phyloP scores from a whole-genome alignment of 768 basidiomycete genomes.

The Serendipita sp. region DNA sequence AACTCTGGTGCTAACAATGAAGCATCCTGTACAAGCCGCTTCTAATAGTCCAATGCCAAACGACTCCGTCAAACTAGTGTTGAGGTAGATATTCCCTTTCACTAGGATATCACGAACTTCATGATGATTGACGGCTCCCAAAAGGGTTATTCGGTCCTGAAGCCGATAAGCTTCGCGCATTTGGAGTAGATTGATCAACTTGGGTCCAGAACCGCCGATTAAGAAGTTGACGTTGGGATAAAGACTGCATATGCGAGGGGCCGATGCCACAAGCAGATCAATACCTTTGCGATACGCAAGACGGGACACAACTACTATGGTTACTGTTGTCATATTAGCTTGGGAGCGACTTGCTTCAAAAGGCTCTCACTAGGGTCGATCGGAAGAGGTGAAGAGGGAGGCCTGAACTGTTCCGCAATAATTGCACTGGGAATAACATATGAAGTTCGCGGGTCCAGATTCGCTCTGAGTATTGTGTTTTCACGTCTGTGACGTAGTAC shows the following conservation, averaged over 20 bases:
- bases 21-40: slow-evolving; percentile 86
- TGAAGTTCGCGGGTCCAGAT: slow-evolving; percentile 37
- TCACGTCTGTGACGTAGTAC: slow-evolving; percentile 51
- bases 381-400: slow-evolving; percentile 28
- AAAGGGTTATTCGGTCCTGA: slow-evolving; percentile 80
- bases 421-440: slow-evolving; percentile 93
- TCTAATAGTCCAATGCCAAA: slow-evolving; percentile 97
- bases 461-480: slow-evolving; percentile 81
- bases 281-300: slow-evolving; percentile 93
- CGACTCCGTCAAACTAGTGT: slow-evolving; percentile 87
- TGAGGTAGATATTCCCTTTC: slow-evolving; percentile 81
- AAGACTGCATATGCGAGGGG: slow-evolving; percentile 69
- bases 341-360: no score
- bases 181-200: slow-evolving; percentile 84
- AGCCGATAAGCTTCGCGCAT: slow-evolving; percentile 83
- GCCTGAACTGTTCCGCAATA: slow-evolving; percentile 72
- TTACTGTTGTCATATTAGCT: slow-evolving; percentile 35
- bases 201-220: slow-evolving; percentile 88
- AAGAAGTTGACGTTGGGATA: slow-evolving; percentile 83
- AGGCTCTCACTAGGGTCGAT: slow-evolving; percentile 38
- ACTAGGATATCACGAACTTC: slow-evolving; percentile 78
- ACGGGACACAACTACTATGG: slow-evolving; percentile 78
- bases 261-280: slow-evolving; percentile 83
- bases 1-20: slow-evolving; percentile 84
- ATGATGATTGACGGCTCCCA: slow-evolving; percentile 63